These are phyloP conservation scores for Pyrenophora tritici-repentis DNA, from an alignment of 2,329 filamentous ascomycete species.

Conservation along the genomic window DNA sequence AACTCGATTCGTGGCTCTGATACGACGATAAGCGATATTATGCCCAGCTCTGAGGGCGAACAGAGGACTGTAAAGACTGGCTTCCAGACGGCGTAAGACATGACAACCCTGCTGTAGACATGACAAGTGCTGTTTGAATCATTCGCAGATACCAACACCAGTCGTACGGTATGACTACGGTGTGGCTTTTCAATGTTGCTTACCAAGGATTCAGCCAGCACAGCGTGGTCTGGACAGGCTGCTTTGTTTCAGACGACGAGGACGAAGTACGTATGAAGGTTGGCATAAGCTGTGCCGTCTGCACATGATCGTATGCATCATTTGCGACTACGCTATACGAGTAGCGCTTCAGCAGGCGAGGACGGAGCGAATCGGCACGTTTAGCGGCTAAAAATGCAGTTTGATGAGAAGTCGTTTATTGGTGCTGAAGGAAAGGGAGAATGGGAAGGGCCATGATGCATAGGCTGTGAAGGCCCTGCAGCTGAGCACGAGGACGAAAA, in stretches of 20 bases:
- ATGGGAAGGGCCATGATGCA: neutral
- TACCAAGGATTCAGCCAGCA: neutral
- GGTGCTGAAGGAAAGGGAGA: neutral
- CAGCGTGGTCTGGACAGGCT: neutral
- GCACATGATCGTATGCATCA: neutral
- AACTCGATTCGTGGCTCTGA: no score
- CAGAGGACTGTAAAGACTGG: neutral
- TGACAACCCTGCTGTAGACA: neutral
- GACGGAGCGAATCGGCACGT: slow-evolving; percentile 4
- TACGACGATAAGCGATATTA: no score
- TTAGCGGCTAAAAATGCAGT: slow-evolving; percentile 8
- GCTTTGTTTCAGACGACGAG: neutral
- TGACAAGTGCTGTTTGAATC: neutral
- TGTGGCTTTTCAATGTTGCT: no score
- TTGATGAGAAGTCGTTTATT: slow-evolving; percentile 5
- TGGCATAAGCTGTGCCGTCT: neutral
- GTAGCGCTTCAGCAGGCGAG: neutral
- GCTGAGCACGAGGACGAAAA: slow-evolving; percentile 6
- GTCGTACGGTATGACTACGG: neutral
- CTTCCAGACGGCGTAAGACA: neutral
- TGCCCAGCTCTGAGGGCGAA: neutral
- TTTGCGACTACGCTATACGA: slow-evolving; percentile 1
- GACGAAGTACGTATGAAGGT: neutral
- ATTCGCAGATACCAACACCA: neutral
- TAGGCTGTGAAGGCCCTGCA: slow-evolving; percentile 2